Base-by-base conservation (phyloP, 2,329 filamentous ascomycete genomes). In the Xylariomycetidae sp. region DNA sequence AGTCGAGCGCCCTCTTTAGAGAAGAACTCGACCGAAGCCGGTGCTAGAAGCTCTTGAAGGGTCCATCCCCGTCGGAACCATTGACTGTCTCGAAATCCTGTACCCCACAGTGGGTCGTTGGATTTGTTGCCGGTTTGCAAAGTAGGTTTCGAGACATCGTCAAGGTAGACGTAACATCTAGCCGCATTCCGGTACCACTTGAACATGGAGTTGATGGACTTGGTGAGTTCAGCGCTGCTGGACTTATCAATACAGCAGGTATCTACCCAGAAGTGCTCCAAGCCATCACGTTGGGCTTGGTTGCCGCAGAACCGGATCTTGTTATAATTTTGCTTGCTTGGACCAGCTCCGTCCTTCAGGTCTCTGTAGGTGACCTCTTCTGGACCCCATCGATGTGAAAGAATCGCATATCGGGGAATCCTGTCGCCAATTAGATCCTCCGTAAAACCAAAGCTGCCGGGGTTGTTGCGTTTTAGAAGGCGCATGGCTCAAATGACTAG, bases 361-460 rank as follows among this genome's bases (percentile, higher is more conserved):
- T 32, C 30, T 15, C 11, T 18, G 16, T 16, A 23, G 1, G 16
- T 15, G 22, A 32, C 30, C 12, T 32, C 19, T 10, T 32, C 14
- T 6, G 19, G 8, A 13, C 30, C 30, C 19, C 19, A 32, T 16
- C 9, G n/a, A 25, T 32, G 19, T 7, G 56, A 57, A 29, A 56
- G 45, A 25, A 63, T 68, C 51, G 42, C 55, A 10, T 36, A 43
- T 5, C 37, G 58, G 15, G 45, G 37, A 19, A 40, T 43, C 11
- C 25, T 45, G 15, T 30, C 15, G 15, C 7, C 13, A 16, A 14
- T 6, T 6, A 30, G 15, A 14, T 30, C 15, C n/a, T n/a, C n/a
- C n/a, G n/a, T n/a, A n/a, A n/a, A n/a, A n/a, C n/a, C n/a, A n/a
- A n/a, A n/a, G n/a, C n/a, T n/a, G n/a, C n/a, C n/a, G n/a, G n/a